These are phyloP conservation scores for Lanmaoa pseudosensibilis DNA, from an alignment of 768 basidiomycete genomes.

Conservation along the genomic window DNA sequence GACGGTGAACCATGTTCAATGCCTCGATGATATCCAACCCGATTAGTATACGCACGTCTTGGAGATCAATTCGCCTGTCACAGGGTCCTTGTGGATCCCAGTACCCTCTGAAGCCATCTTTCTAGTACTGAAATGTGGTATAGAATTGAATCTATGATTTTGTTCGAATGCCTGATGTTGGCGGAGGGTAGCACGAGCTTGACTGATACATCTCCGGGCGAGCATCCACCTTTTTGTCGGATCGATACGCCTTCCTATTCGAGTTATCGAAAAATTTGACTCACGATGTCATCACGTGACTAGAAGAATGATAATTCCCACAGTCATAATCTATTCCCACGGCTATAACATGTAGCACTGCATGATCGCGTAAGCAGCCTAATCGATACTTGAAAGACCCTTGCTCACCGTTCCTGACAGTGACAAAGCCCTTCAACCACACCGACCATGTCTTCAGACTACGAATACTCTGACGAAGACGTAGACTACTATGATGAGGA, in stretches of 20 bases:
- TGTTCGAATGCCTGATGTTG: neutral
- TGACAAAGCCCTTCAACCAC: conserved; percentile 12
- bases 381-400: conserved; percentile 27
- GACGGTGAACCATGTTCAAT: conserved; percentile 28
- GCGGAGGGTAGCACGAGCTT: conserved; percentile 11
- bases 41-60: conserved; percentile 74
- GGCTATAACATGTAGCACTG: conserved; percentile 14
- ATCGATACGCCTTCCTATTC: conserved; percentile 32
- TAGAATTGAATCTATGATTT: neutral
- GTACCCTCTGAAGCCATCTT: conserved; percentile 41
- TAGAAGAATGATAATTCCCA: neutral
- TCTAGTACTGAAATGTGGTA: conserved; percentile 11
- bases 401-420: conserved; percentile 19
- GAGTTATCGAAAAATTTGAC: conserved; percentile 20
- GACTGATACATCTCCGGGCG: conserved; percentile 22
- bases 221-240: conserved; percentile 22
- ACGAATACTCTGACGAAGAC: conserved; percentile 70
- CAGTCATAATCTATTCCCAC: conserved; percentile 15
- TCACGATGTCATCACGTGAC: conserved; percentile 10
- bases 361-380: conserved; percentile 28
- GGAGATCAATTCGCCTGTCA: conserved; percentile 96
- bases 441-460: conserved; percentile 59
- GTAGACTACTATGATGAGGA: conserved; percentile 67
- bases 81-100: conserved; percentile 64
- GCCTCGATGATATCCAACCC: conserved; percentile 12